Evolutionary conservation across 2,329 filamentous ascomycete genomes (phyloP).

Genomic region (Shiraia bambusicola): DNA sequence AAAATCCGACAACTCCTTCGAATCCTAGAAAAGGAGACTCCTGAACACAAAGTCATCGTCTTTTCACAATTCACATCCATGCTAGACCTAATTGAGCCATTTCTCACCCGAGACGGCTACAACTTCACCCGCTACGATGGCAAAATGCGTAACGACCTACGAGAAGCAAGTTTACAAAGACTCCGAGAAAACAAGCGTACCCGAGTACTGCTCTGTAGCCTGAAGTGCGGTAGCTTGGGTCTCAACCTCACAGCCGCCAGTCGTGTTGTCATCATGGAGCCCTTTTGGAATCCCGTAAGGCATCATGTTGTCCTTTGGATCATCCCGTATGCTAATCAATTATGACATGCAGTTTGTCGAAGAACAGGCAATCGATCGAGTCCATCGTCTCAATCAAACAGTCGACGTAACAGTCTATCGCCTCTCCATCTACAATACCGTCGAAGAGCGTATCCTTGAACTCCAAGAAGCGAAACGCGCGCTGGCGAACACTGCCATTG

Average conservation of each 20-base stretch:
- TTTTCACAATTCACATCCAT: conserved; percentile 99
- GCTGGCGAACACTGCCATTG: conserved; percentile 88
- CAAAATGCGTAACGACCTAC: conserved; percentile 87
- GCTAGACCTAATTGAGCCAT: conserved; percentile 94
- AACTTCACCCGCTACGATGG: conserved; percentile 90
- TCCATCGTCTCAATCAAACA: conserved; percentile 96
- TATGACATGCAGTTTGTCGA: conserved; percentile 89
- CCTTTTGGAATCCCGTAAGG: conserved; percentile 93
- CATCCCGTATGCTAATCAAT: conserved; percentile 10
- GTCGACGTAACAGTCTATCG: conserved; percentile 94
- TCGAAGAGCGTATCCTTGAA: conserved; percentile 92
- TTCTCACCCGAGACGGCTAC: conserved; percentile 73
- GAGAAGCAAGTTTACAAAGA: conserved; percentile 79
- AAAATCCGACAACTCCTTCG: conserved; percentile 86
- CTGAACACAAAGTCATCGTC: conserved; percentile 92
- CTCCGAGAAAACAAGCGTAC: conserved; percentile 74
- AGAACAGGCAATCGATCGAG: conserved; percentile 97
- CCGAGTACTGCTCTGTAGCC: conserved; percentile 83
- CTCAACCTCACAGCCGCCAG: conserved; percentile 93
- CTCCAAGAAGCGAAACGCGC: conserved; percentile 92
- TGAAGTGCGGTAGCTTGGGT: conserved; percentile 90
- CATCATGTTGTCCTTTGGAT: background rate
- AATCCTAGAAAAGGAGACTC: conserved; percentile 76
- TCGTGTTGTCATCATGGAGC: conserved; percentile 90
- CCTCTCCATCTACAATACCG: conserved; percentile 79